Evolutionary conservation across 257 asterid species (phyloP).

Genomic region (Verbena officinalis): DNA sequence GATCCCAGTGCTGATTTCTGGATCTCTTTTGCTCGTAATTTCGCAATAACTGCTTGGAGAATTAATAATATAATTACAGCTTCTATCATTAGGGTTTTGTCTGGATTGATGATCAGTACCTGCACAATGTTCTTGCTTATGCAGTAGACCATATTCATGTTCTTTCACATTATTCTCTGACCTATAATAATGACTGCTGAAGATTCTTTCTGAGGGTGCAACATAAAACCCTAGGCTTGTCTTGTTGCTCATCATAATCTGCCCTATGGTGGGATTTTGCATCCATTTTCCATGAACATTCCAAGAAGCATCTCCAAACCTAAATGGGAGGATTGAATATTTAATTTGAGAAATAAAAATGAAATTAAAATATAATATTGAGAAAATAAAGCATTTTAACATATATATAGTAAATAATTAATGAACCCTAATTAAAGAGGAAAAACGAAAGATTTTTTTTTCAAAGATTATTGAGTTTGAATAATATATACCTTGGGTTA

Average conservation of each 20-base stretch:
- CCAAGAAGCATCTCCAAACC: slow-evolving; percentile 60
- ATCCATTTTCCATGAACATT: slow-evolving; percentile 48
- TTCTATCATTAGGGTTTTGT: slow-evolving; percentile 38
- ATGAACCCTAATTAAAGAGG: slow-evolving; percentile 27
- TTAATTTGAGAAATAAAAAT: no score
- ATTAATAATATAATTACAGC: slow-evolving; percentile 17
- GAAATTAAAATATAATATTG: no score
- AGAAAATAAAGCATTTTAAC: neutral
- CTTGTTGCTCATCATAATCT: slow-evolving; percentile 36
- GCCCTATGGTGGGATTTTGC: slow-evolving; percentile 34
- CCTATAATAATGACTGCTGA: slow-evolving; percentile 32
- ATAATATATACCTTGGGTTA: slow-evolving; percentile 45
- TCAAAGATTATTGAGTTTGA: neutral
- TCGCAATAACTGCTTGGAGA: slow-evolving; percentile 3
- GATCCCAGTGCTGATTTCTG: slow-evolving; percentile 14
- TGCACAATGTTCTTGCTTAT: slow-evolving; percentile 26
- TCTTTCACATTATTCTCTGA: slow-evolving; percentile 30
- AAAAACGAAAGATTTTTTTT: neutral
- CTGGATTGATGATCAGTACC: slow-evolving; percentile 25
- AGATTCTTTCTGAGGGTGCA: slow-evolving; percentile 35
- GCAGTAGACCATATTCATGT: slow-evolving; percentile 29
- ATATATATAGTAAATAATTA: neutral
- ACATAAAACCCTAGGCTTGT: slow-evolving; percentile 34
- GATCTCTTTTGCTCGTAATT: neutral
- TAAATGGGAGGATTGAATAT: slow-evolving; percentile 17